A percentile compares a stretch with the other conserved stretches of the same genome.
Conservation (phyloP, 179 eudicot species). For the Gypsophila paniculata region DNA sequence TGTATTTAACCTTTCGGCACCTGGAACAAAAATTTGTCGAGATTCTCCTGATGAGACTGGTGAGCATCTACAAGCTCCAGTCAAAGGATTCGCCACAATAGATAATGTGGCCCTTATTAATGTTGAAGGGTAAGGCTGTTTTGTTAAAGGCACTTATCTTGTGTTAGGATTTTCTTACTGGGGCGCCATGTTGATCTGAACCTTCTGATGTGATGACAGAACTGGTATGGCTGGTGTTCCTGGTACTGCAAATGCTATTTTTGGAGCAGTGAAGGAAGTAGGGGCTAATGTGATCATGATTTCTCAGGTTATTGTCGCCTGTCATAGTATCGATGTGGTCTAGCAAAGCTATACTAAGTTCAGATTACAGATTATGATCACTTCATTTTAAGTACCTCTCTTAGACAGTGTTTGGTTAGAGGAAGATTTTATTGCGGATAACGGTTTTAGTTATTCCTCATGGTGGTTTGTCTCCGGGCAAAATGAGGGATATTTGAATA, state of each 20-base stretch:
- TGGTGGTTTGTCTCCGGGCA: neutral
- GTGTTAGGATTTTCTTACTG: neutral
- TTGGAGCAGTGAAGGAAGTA: slow-evolving; percentile 87
- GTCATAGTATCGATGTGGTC: neutral
- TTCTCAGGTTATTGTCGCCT: slow-evolving; percentile 60
- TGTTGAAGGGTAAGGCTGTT: slow-evolving; percentile 86
- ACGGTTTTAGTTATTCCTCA: neutral
- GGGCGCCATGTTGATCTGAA: neutral
- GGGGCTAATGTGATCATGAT: slow-evolving; percentile 99
- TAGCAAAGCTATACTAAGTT: neutral
- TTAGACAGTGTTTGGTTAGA: neutral
- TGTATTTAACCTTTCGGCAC: slow-evolving; percentile 84
- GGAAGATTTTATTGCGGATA: neutral
- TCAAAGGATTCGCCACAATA: slow-evolving; percentile 98
- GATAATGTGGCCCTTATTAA: slow-evolving; percentile 94
- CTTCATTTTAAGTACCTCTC: neutral
- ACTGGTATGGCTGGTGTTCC: slow-evolving; percentile 99
- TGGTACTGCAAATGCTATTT: slow-evolving; percentile 92
- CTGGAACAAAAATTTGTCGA: slow-evolving; percentile 87
- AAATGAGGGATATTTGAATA: neutral
- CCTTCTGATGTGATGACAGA: slow-evolving; percentile 40
- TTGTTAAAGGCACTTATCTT: neutral
- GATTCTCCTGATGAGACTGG: slow-evolving; percentile 37
- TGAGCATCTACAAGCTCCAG: slow-evolving; percentile 52
- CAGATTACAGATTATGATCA: neutral